Base-by-base conservation (phyloP, 2,329 filamentous ascomycete genomes). In the Acrodontium crateriforme region DNA sequence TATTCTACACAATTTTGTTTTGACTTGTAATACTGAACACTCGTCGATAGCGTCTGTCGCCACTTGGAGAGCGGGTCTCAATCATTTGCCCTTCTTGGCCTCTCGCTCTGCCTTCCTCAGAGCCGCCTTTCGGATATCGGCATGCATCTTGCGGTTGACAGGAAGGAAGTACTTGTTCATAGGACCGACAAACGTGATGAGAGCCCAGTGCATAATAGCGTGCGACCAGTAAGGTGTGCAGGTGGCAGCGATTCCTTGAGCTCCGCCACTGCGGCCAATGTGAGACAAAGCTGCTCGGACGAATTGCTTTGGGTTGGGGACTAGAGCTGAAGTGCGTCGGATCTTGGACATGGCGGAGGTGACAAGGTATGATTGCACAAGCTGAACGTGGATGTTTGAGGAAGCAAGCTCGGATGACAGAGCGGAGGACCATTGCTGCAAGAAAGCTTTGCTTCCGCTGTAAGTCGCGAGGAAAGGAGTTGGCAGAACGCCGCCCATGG, bases 291-390 rank as follows among this genome's bases (percentile, higher is more conserved):
- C 72, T 5, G 80, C 64, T 45, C 69, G 71, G 31, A 98, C 89
- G 53, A 95, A 95, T 29, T 67, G 62, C 53, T 76, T 78, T 9
- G 87, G 79, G 34, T 68, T 83, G 7, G 89, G 89, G 24, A 95
- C 78, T 32, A 84, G 62, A 24, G 75, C 57, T 38, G 71, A 87
- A 0, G 83, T 63, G 31, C 76, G 78, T 46, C 82, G 78, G 45
- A 98, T 74, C 68, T 98, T 98, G 59, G 79, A 87, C 89, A 98
- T 98, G 48, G 87, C 83, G 1, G 82, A 87, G 4, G 84, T 92
- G 46, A 98, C 81, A 25, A 98, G 72, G 55, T 98, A 91, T 44
- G 79, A 84, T 43, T 95, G 71, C 16, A 92, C 77, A 26, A 95
- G 71, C 56, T 95, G 76, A n/a, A 93, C 84, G 39, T 83, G 77